Evolutionary conservation across 345 rosid genomes (phyloP), one percentile per base, ranked within the genome.

Genomic region (Eucalyptus camaldulensis): DNA sequence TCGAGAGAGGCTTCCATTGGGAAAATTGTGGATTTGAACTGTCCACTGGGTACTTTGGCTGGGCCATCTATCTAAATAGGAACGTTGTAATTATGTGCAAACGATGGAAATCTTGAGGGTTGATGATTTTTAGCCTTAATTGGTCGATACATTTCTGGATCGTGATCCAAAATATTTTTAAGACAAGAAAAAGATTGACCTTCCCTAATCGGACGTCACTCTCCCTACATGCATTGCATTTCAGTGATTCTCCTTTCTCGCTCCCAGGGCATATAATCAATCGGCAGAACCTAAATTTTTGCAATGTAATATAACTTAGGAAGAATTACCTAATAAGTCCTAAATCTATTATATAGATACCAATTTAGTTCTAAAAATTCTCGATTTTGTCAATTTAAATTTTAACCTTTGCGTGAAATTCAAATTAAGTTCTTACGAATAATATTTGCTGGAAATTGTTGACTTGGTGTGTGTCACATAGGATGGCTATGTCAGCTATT

Each of bases 171-270:
- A 65, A 60, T 29, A 65, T 65, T 65, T 65, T 65, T 65, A n/a
- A 0, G 10, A n/a, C 15, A 14, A n/a, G 0, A n/a, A 29, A 65
- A 2, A 0, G 37, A 29, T n/a, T n/a, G 9, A 65, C 37, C 33
- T 65, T 13, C 72, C 72, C 8, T 15, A 14, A 12, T 65, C 72
- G 37, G 5, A 29, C 37, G 37, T n/a, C 0, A 65, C 72, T 65
- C 33, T 65, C 33, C 10, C 72, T n/a, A 65, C 33, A n/a, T n/a
- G 17, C 37, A 13, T 13, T 14, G 72, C 72, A 51, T 51, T 17
- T 51, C 22, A 51, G 56, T 51, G 56, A 51, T 51, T 51, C 56
- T 17, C 56, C 56, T 51, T 51, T 51, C 22, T 51, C 2, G 22
- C 56, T 51, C 54, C 3, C 13, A 10, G 65, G 10, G 3, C 4